Conservation (phyloP, 768 basidiomycete species). For the Phylloporus scabripes region DNA sequence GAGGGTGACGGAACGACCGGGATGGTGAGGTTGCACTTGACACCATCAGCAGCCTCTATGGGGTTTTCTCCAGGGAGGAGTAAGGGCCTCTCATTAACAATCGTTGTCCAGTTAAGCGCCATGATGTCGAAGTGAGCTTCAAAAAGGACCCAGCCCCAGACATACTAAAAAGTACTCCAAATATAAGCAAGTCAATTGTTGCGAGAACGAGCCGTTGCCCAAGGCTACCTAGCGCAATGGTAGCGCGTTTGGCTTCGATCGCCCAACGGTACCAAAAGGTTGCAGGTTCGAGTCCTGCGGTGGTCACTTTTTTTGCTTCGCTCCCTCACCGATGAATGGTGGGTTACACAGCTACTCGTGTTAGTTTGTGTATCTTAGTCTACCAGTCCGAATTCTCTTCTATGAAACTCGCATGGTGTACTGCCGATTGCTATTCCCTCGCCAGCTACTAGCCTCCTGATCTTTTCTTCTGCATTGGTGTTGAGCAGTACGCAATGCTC, state of each 20-base stretch:
- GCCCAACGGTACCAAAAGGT: slow-evolving; percentile 80
- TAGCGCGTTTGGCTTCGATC: slow-evolving; percentile 94
- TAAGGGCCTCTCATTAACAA: slow-evolving; percentile 50
- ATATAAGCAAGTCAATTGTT: not conserved
- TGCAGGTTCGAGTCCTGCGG: slow-evolving; percentile 97
- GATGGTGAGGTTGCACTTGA: slow-evolving; percentile 52
- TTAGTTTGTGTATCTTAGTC: slow-evolving; percentile 1
- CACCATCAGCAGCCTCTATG: slow-evolving; percentile 54
- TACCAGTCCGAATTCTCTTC: slow-evolving; percentile 14
- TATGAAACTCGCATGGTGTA: slow-evolving; percentile 60
- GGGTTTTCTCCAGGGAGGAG: slow-evolving; percentile 59
- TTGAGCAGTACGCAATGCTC: slow-evolving; percentile 46
- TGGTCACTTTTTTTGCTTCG: slow-evolving; percentile 48
- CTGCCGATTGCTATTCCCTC: slow-evolving; percentile 55
- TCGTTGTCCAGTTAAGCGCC: slow-evolving; percentile 79
- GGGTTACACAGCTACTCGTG: no score
- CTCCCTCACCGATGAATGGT: no score
- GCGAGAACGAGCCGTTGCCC: not conserved
- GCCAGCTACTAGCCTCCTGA: slow-evolving; percentile 29
- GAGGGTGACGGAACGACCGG: slow-evolving; percentile 47
- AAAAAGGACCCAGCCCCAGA: not conserved
- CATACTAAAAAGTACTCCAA: not conserved
- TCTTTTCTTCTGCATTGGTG: slow-evolving; percentile 32
- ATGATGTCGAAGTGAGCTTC: slow-evolving; percentile 32
- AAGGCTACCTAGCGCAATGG: slow-evolving; percentile 87